Evolutionary conservation across 495 filamentous ascomycete species (phyloP).

Genomic region (Chaetomidium leptoderma): DNA sequence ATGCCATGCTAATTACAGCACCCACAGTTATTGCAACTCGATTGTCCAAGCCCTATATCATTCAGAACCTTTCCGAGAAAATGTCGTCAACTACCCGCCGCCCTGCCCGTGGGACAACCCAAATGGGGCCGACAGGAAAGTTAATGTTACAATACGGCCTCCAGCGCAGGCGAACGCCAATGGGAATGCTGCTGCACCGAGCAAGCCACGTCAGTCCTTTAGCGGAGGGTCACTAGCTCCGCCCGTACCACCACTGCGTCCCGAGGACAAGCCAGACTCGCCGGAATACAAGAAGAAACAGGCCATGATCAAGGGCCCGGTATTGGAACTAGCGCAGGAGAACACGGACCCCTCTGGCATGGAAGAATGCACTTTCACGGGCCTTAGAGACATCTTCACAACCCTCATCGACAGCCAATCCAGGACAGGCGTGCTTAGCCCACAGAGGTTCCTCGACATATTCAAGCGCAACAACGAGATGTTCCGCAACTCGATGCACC

Average conservation of each 20-base stretch:
- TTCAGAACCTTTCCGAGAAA: slow-evolving; percentile 90
- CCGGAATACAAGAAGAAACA: slow-evolving; percentile 97
- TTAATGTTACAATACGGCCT: slow-evolving; percentile 48
- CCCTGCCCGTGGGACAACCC: slow-evolving; percentile 43
- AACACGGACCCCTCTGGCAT: slow-evolving; percentile 81
- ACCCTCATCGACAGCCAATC: slow-evolving; percentile 76
- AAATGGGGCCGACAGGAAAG: slow-evolving; percentile 42
- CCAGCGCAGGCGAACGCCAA: slow-evolving; percentile 42
- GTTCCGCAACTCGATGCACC: slow-evolving; percentile 95
- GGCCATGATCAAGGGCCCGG: slow-evolving; percentile 78
- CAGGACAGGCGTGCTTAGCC: slow-evolving; percentile 86
- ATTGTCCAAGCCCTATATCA: slow-evolving; percentile 96
- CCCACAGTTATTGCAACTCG: slow-evolving; percentile 91
- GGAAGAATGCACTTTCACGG: slow-evolving; percentile 90
- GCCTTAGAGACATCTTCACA: slow-evolving; percentile 94
- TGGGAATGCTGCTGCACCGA: slow-evolving; percentile 32
- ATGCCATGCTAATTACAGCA: background rate
- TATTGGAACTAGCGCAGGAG: slow-evolving; percentile 73
- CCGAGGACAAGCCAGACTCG: slow-evolving; percentile 74
- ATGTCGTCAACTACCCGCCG: slow-evolving; percentile 88
- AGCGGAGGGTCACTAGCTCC: slow-evolving; percentile 38
- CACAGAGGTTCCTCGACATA: slow-evolving; percentile 88
- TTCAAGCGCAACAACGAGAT: slow-evolving; percentile 92
- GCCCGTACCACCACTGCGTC: slow-evolving; percentile 37
- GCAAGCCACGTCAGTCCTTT: slow-evolving; percentile 44